phyloP scores from a whole-genome alignment of 306 rosid species.

The Casuarina equisetifolia region DNA sequence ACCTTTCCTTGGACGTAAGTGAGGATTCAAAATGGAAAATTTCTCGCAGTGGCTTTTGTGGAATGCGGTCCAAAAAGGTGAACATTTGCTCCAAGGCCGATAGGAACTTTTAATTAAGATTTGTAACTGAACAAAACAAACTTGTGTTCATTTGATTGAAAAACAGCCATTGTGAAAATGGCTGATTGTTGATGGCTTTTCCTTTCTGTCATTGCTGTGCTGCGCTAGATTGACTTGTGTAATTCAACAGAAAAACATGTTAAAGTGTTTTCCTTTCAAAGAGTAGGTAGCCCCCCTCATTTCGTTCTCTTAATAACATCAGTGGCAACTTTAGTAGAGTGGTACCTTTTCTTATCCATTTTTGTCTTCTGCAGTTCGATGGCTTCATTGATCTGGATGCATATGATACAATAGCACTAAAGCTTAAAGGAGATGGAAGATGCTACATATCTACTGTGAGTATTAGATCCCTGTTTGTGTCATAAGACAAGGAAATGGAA shows the following conservation, averaged over 20 bases:
- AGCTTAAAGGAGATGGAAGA: conserved; percentile 88
- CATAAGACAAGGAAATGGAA: conserved; percentile 5
- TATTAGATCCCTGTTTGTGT: conserved; percentile 3
- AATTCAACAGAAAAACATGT: background rate
- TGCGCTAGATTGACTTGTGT: background rate
- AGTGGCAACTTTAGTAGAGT: background rate
- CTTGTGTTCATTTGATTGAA: background rate
- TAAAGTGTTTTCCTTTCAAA: background rate
- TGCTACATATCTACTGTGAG: conserved; percentile 91
- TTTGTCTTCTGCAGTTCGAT: conserved; percentile 57
- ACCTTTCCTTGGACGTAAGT: conserved; percentile 69
- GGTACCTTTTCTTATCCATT: conserved; percentile 3
- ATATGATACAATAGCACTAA: conserved; percentile 81
- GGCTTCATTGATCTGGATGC: conserved; percentile 88
- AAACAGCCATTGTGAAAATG: background rate
- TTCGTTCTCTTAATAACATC: background rate
- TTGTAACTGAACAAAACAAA: background rate
- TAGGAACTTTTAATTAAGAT: background rate
- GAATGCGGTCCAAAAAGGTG: conserved; percentile 95
- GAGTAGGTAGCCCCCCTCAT: background rate
- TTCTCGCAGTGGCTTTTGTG: conserved; percentile 77
- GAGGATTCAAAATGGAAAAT: conserved; percentile 70
- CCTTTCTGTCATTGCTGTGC: background rate
- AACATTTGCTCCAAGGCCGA: conserved; percentile 11
- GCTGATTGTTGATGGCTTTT: background rate